Conservation (phyloP, 2,329 filamentous ascomycete genomes). For the Colletotrichum echinochloae region DNA sequence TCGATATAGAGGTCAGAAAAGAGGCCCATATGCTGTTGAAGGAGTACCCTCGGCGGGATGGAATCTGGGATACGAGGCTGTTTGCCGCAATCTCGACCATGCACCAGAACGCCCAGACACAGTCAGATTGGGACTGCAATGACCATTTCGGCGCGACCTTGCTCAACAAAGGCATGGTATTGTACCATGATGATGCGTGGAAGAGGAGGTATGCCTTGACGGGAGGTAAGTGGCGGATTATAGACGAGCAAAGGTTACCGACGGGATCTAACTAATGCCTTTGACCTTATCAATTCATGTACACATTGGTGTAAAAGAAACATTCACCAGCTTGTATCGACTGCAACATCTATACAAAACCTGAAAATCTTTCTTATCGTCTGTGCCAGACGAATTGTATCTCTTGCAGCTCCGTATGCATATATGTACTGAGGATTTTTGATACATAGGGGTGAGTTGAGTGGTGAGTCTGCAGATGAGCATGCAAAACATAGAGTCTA, state of each 20-base stretch:
- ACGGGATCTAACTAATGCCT: background rate
- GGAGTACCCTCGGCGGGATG: conserved; percentile 57
- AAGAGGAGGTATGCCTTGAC: background rate
- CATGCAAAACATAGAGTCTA: too few species aligned
- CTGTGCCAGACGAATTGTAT: too few species aligned
- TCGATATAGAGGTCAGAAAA: conserved; percentile 51
- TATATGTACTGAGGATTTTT: too few species aligned
- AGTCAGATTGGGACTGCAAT: too few species aligned
- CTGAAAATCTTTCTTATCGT: too few species aligned
- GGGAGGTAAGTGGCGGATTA: background rate
- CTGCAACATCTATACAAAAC: too few species aligned
- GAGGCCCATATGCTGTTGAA: conserved; percentile 56
- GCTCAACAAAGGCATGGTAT: conserved; percentile 10
- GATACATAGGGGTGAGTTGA: too few species aligned
- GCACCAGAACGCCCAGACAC: background rate
- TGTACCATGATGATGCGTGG: background rate
- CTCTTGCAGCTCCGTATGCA: too few species aligned
- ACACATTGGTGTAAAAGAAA: too few species aligned
- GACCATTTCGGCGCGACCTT: background rate
- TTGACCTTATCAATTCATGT: too few species aligned
- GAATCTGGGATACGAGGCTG: conserved; percentile 56
- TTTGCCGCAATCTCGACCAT: conserved; percentile 45
- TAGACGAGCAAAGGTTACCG: background rate
- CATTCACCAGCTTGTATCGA: too few species aligned
- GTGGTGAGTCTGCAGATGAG: too few species aligned